Evolutionary conservation across 2,329 filamentous ascomycete species (phyloP).

Genomic region (Remersonia thermophila): DNA sequence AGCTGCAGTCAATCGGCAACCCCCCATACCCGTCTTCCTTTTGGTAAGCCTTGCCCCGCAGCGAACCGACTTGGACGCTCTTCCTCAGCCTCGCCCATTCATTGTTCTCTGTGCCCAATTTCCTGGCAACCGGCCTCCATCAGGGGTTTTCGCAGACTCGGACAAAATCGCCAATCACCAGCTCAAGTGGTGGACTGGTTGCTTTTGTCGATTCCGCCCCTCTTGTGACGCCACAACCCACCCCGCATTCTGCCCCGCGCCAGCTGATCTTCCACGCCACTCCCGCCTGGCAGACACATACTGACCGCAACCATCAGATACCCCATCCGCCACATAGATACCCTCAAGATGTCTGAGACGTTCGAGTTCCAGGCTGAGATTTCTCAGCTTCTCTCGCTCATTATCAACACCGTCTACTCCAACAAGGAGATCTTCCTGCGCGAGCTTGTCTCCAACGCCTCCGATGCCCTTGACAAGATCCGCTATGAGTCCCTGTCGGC

Average conservation of each 20-base stretch:
- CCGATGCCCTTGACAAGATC: conserved; percentile 99
- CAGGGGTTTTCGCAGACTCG: too few species aligned
- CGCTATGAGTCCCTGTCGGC: conserved; percentile 97
- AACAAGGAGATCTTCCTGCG: conserved; percentile 99
- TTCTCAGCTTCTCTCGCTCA: conserved; percentile 97
- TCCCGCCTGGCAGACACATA: conserved; percentile 10
- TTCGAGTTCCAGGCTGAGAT: conserved; percentile 99
- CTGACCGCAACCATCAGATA: conserved; percentile 11
- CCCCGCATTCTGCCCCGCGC: not conserved
- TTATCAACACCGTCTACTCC: conserved; percentile 99
- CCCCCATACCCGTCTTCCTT: conserved; percentile 1
- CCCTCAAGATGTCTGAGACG: conserved; percentile 69
- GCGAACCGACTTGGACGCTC: not conserved
- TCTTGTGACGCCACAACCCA: not conserved
- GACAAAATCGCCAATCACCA: not conserved
- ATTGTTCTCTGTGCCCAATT: conserved; percentile 1
- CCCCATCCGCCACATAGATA: conserved; percentile 13
- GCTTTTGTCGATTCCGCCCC: not conserved
- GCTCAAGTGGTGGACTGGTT: not conserved
- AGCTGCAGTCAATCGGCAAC: conserved; percentile 11
- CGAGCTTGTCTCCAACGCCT: conserved; percentile 97
- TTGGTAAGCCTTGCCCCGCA: conserved; percentile 13
- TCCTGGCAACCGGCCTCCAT: not conserved
- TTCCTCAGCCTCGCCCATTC: conserved; percentile 12
- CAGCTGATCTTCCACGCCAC: too few species aligned